Conservation (phyloP, 345 rosid species). For the Citrus inodora region DNA sequence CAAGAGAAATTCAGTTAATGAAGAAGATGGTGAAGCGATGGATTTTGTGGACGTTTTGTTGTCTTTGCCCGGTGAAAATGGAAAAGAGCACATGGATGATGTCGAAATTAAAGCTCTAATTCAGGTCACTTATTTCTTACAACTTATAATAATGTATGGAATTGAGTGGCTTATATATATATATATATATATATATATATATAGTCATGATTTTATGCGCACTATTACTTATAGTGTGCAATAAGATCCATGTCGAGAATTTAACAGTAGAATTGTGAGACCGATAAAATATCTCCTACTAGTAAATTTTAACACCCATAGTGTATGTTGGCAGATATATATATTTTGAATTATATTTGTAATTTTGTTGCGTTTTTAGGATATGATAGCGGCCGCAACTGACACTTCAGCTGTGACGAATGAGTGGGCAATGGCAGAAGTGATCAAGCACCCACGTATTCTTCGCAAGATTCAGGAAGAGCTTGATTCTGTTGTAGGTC, state of each 20-base stretch:
- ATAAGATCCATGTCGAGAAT: too few relatives aligned
- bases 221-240: too few relatives aligned
- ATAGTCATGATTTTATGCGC: too few relatives aligned
- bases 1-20: background rate
- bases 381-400: constrained; percentile 96
- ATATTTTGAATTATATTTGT: too few relatives aligned
- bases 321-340: too few relatives aligned
- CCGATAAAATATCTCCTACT: too few relatives aligned
- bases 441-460: constrained; percentile 74
- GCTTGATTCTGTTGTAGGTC: constrained; percentile 64
- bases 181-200: too few relatives aligned
- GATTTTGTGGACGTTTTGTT: constrained; percentile 88
- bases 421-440: constrained; percentile 98
- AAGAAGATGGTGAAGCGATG: constrained; percentile 32
- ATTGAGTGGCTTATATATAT: too few relatives aligned
- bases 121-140: constrained; percentile 39
- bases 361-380: constrained; percentile 31
- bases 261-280: too few relatives aligned
- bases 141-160: background rate
- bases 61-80: constrained; percentile 74
- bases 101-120: constrained; percentile 83
- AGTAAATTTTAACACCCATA: too few relatives aligned
- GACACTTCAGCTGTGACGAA: constrained; percentile 94
- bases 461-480: constrained; percentile 67
- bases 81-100: constrained; percentile 65